These are phyloP conservation scores for Apiotrichum sp. DNA, from an alignment of 1,284 basidiomycete genomes.

Conservation along the genomic window DNA sequence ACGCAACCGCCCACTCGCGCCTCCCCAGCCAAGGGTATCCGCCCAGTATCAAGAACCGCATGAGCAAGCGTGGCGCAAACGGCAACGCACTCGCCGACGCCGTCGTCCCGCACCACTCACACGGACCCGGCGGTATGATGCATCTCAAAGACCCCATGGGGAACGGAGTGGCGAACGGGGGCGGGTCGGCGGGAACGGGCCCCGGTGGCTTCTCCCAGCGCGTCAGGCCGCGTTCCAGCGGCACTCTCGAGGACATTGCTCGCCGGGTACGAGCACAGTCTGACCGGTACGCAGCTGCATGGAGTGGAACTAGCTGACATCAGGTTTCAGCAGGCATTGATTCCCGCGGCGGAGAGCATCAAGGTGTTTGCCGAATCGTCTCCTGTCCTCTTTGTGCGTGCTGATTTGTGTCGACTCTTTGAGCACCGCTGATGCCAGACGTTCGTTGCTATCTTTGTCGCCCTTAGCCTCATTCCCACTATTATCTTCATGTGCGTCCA, in stretches of 20 bases:
- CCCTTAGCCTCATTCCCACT: not conserved
- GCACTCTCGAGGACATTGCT: constrained; percentile 7
- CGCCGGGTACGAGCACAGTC: constrained; percentile 27
- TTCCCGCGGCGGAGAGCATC: constrained; percentile 29
- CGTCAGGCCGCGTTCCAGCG: not conserved
- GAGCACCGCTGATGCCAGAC: not conserved
- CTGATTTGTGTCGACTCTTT: no score
- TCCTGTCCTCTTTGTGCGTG: constrained; percentile 37
- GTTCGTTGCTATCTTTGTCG: no score
- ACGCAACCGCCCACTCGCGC: no score
- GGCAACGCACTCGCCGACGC: not conserved
- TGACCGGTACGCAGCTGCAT: constrained; percentile 23
- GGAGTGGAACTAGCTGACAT: not conserved
- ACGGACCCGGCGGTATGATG: not conserved
- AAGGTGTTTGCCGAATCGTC: constrained; percentile 29
- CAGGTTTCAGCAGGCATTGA: constrained; percentile 29
- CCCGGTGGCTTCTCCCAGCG: not conserved
- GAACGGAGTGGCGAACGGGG: no score
- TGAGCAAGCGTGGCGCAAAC: not conserved
- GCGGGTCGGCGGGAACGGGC: no score
- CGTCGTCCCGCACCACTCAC: not conserved
- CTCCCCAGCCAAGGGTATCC: no score
- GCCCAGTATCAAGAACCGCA: not conserved
- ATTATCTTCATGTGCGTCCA: no score
- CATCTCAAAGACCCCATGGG: no score